A percentile compares a stretch with the other conserved stretches of the same genome.
Conservation (phyloP, 2,329 filamentous ascomycete genomes). For the Arachnopeziza araneosa region DNA sequence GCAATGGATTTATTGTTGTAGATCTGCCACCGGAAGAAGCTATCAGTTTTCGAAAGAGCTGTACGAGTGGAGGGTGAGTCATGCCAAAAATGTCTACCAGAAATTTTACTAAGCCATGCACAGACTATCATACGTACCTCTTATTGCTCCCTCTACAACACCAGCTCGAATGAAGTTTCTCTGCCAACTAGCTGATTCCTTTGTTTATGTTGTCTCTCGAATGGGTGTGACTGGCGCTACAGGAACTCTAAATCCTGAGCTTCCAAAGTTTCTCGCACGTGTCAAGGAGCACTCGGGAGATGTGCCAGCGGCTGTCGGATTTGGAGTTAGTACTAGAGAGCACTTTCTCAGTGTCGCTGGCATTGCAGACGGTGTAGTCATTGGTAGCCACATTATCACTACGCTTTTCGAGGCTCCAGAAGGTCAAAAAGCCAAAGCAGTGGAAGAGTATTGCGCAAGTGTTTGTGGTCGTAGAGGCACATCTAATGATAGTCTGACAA, state of each 20-base stretch:
- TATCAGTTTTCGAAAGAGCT: constrained; percentile 81
- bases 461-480: constrained; percentile 52
- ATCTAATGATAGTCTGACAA: constrained; percentile 36
- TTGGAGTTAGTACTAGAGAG: constrained; percentile 91
- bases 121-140: constrained; percentile 88
- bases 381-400: constrained; percentile 91
- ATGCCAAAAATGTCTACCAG: background rate
- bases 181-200: constrained; percentile 94
- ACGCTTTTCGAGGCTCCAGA: constrained; percentile 64
- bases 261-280: constrained; percentile 74
- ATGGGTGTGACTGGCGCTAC: constrained; percentile 95
- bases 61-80: constrained; percentile 66
- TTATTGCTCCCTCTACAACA: constrained; percentile 91
- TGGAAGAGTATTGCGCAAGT: constrained; percentile 81
- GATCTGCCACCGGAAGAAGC: constrained; percentile 96
- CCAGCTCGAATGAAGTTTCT: constrained; percentile 91
- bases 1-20: constrained; percentile 96
- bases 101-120: background rate
- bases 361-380: constrained; percentile 89
- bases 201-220: constrained; percentile 96
- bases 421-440: constrained; percentile 63
- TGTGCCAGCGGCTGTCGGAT: constrained; percentile 86
- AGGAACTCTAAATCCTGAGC: constrained; percentile 71
- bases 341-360: constrained; percentile 83
- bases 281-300: constrained; percentile 92